These are phyloP conservation scores for Leucogyrophana mollusca DNA, from an alignment of 768 basidiomycete genomes.

Conservation along the genomic window DNA sequence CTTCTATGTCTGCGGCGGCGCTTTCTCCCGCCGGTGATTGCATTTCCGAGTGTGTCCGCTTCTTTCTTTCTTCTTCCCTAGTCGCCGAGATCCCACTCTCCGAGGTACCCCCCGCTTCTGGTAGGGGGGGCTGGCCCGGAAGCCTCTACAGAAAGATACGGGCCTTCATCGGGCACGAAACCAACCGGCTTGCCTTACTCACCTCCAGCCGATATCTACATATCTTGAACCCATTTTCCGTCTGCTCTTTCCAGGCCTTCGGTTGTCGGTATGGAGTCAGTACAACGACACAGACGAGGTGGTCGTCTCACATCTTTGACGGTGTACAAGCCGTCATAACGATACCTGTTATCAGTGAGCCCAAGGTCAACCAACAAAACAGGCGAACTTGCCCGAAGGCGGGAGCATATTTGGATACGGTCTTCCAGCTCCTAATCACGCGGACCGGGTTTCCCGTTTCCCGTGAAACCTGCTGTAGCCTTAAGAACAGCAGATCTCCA, in stretches of 20 bases:
- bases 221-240: slow-evolving; percentile 9
- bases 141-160: slow-evolving; percentile 24
- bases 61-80: too few relatives aligned
- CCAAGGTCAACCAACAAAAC: too few relatives aligned
- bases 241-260: slow-evolving; percentile 22
- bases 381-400: background rate
- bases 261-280: background rate
- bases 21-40: too few relatives aligned
- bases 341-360: slow-evolving; percentile 12
- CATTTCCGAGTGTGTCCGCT: too few relatives aligned
- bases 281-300: background rate
- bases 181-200: too few relatives aligned
- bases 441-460: slow-evolving; percentile 18
- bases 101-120: too few relatives aligned
- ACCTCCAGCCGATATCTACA: slow-evolving; percentile 29
- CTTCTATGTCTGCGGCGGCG: too few relatives aligned
- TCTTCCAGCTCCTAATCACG: slow-evolving; percentile 22
- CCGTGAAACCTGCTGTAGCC: slow-evolving; percentile 16
- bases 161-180: too few relatives aligned
- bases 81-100: too few relatives aligned
- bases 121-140: slow-evolving; percentile 23
- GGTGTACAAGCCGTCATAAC: slow-evolving; percentile 31
- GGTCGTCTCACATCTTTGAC: slow-evolving; percentile 16
- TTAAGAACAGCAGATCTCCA: background rate
- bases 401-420: slow-evolving; percentile 25